These are phyloP conservation scores for Trichophaea hybrida DNA, from an alignment of 2,329 filamentous ascomycete genomes.

Conservation along the genomic window DNA sequence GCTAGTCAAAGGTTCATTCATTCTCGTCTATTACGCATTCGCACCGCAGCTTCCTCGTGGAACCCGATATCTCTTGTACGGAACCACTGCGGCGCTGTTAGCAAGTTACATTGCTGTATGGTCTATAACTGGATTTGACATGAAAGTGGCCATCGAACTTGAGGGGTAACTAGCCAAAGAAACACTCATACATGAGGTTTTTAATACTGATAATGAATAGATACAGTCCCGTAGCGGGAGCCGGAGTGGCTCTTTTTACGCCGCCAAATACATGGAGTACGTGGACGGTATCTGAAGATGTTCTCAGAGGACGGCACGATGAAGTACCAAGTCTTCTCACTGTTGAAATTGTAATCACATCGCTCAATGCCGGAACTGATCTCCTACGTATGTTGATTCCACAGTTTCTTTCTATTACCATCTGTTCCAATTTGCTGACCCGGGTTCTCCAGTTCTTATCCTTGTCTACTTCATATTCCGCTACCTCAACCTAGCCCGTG, in stretches of 20 bases:
- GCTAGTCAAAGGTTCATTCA: slow-evolving; percentile 7
- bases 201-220: background rate
- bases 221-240: slow-evolving; percentile 3
- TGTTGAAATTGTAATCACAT: background rate
- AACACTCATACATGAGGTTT: background rate
- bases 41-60: background rate
- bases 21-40: slow-evolving; percentile 8
- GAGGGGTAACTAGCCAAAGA: background rate
- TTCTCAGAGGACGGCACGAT: background rate
- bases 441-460: background rate
- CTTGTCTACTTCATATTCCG: slow-evolving; percentile 7
- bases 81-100: background rate
- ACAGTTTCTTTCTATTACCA: background rate
- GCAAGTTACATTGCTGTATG: background rate
- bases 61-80: background rate
- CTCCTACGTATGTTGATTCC: background rate
- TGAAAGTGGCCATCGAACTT: background rate
- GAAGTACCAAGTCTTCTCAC: background rate
- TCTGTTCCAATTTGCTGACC: background rate
- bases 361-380: slow-evolving; percentile 5
- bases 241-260: slow-evolving; percentile 2
- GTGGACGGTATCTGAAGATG: background rate
- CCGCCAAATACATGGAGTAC: slow-evolving; percentile 5
- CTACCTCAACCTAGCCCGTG: slow-evolving; percentile 3
- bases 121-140: background rate